These are phyloP conservation scores for Trichopus zeylanicus DNA, from an alignment of 116 monocot species.

Conservation along the genomic window DNA sequence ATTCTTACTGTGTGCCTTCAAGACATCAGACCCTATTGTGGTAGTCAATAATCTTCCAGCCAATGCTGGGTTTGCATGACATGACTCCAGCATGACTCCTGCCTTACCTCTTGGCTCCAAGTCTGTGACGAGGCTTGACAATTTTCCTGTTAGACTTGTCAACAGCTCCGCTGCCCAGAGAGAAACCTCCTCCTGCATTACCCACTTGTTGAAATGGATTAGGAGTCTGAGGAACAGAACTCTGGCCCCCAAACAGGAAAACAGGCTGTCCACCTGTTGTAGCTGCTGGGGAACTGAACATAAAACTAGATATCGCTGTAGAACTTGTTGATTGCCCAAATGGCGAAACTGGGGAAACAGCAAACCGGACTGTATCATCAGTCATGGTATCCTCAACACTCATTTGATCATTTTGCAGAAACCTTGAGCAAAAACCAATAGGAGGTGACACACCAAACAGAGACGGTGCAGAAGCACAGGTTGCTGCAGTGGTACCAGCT, in stretches of 20 bases:
- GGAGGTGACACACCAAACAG: conserved; percentile 25
- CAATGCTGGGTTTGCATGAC: background rate
- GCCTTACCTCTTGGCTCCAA: conserved; percentile 30
- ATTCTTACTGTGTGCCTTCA: background rate
- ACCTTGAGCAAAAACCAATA: conserved; percentile 22
- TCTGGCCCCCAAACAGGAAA: conserved; percentile 34
- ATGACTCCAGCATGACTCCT: no score
- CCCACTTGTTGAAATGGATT: conserved; percentile 36
- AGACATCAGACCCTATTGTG: background rate
- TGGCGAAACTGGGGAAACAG: conserved; percentile 12
- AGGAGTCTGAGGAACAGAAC: background rate
- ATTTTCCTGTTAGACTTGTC: conserved; percentile 63
- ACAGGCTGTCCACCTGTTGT: conserved; percentile 7
- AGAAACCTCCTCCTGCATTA: conserved; percentile 48
- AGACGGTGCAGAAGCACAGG: conserved; percentile 4
- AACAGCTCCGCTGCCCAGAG: conserved; percentile 64
- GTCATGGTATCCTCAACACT: conserved; percentile 74
- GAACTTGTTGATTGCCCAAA: conserved; percentile 37
- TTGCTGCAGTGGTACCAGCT: conserved; percentile 10
- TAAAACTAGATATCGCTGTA: conserved; percentile 5
- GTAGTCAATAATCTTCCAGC: background rate
- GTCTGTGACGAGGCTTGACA: conserved; percentile 53
- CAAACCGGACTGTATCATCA: conserved; percentile 30
- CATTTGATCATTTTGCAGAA: conserved; percentile 72
- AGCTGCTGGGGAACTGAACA: conserved; percentile 28